Evolutionary conservation across 108 stramenopile genomes (phyloP).

Genomic region (Skeletonema potamos): DNA sequence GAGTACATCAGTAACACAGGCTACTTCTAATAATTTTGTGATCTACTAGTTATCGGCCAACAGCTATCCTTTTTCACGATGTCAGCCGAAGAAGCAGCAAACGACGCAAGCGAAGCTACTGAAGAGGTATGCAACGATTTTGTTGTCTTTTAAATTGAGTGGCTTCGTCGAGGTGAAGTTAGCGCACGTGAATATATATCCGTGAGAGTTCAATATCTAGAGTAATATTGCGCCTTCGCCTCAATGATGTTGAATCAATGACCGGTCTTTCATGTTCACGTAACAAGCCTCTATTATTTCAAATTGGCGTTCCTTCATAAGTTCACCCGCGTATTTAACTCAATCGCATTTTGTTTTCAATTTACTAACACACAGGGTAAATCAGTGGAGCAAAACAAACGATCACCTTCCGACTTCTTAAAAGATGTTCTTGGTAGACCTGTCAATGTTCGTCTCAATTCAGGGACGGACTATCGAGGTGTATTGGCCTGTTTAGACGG

Average conservation of each 20-base stretch:
- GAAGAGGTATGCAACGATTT: constrained; percentile 5
- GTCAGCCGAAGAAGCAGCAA: constrained; percentile 9
- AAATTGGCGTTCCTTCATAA: neutral
- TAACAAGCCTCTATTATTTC: neutral
- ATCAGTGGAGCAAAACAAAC: constrained; percentile 47
- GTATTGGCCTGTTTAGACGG: constrained; percentile 99
- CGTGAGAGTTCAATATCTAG: too few relatives aligned
- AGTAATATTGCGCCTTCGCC: too few relatives aligned
- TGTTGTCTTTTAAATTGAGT: neutral
- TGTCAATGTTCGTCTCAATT: constrained; percentile 95
- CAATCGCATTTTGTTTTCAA: neutral
- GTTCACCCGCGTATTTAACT: neutral
- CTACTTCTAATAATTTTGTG: too few relatives aligned
- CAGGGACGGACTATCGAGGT: constrained; percentile 94
- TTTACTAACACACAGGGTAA: neutral
- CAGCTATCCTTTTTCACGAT: neutral
- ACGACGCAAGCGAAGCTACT: constrained; percentile 7
- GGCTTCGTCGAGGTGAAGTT: neutral
- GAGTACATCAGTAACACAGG: too few relatives aligned
- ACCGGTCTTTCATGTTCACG: too few relatives aligned
- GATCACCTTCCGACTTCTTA: constrained; percentile 86
- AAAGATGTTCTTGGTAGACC: constrained; percentile 92
- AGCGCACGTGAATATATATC: too few relatives aligned
- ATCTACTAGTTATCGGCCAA: too few relatives aligned
- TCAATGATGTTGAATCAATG: neutral